These are phyloP conservation scores for Gentiana macrophylla DNA, from an alignment of 257 asterid species.

Conservation along the genomic window DNA sequence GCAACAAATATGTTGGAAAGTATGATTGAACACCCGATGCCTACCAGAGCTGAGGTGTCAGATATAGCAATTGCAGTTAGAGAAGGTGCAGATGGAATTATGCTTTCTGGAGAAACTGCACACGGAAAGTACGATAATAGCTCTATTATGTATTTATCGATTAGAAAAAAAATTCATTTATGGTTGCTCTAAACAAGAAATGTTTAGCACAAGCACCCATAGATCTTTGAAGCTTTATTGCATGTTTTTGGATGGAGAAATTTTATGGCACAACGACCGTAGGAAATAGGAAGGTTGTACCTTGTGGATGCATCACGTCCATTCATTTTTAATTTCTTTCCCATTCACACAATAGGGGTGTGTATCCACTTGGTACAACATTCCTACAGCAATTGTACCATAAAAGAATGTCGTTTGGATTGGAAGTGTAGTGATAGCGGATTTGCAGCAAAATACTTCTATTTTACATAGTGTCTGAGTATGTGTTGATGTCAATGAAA, in stretches of 20 bases:
- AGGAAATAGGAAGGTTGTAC: too few relatives aligned
- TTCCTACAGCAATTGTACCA: too few relatives aligned
- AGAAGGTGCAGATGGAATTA: constrained; percentile 98
- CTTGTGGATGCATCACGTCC: too few relatives aligned
- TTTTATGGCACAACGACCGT: too few relatives aligned
- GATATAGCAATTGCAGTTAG: constrained; percentile 92
- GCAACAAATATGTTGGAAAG: constrained; percentile 99
- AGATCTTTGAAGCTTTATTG: neutral
- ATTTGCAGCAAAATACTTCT: neutral
- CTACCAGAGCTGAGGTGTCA: constrained; percentile 97
- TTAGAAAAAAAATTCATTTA: neutral
- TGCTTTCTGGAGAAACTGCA: constrained; percentile 99
- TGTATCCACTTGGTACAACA: too few relatives aligned
- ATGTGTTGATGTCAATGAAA: neutral
- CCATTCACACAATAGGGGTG: too few relatives aligned
- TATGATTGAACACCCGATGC: constrained; percentile 97
- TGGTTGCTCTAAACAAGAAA: too few relatives aligned
- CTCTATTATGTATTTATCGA: too few relatives aligned
- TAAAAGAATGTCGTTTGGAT: neutral
- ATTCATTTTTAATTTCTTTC: too few relatives aligned
- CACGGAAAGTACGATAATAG: constrained; percentile 71
- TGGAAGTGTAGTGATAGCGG: neutral
- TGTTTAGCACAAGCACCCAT: neutral
- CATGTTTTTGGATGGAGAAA: neutral
- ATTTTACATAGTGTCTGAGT: neutral